These are phyloP conservation scores for Cornus suecica DNA, from an alignment of 148 eudicot genomes.

Conservation along the genomic window DNA sequence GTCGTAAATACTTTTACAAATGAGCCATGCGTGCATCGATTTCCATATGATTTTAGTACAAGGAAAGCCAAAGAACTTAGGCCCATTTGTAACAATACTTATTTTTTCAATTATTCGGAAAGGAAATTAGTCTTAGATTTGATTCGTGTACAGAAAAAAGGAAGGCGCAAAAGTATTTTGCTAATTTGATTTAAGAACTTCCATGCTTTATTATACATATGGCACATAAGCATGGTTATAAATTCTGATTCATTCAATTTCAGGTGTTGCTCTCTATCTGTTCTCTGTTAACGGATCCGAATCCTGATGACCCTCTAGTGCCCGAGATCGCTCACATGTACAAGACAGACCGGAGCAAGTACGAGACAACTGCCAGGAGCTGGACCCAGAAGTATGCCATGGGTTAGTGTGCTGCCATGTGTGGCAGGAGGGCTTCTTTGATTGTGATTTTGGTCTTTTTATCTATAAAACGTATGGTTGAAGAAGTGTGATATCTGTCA, in stretches of 20 bases:
- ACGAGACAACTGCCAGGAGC: conserved; percentile 45
- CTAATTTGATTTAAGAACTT: not conserved
- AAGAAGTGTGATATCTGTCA: not conserved
- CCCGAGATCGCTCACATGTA: conserved; percentile 58
- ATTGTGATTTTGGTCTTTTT: not conserved
- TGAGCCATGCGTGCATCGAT: too few species aligned
- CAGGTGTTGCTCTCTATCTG: conserved; percentile 51
- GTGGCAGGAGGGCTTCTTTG: not conserved
- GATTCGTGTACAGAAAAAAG: not conserved
- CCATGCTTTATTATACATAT: not conserved
- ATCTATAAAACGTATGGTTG: not conserved
- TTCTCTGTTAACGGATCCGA: conserved; percentile 42
- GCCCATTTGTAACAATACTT: not conserved
- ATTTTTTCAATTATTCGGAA: too few species aligned
- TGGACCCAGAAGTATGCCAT: conserved; percentile 51
- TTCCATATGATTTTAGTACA: not conserved
- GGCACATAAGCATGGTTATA: not conserved
- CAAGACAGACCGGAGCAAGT: conserved; percentile 46
- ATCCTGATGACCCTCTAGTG: conserved; percentile 44
- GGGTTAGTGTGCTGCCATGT: conserved; percentile 25
- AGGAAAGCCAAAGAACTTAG: not conserved
- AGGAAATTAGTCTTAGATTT: too few species aligned
- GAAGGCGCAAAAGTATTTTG: not conserved
- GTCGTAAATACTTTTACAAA: too few species aligned
- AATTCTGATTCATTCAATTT: not conserved